These are phyloP conservation scores for Farysia itapuensis DNA, from an alignment of 1,284 basidiomycete genomes.

Conservation along the genomic window DNA sequence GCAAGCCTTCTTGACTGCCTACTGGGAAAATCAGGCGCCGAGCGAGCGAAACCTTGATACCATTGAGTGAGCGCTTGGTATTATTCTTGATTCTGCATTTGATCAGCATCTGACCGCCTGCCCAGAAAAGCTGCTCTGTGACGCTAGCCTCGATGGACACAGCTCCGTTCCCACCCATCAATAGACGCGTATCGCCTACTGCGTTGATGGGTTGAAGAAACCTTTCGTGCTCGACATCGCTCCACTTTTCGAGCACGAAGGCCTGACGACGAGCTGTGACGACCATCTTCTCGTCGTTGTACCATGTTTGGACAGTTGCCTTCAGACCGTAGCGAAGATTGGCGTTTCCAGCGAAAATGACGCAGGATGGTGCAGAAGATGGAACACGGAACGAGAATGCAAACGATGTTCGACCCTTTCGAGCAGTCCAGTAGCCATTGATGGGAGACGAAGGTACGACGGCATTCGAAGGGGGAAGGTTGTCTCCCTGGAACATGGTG, in stretches of 20 bases:
- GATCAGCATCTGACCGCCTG: slow-evolving; percentile 42
- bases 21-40: slow-evolving; percentile 50
- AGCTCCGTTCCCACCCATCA: slow-evolving; percentile 53
- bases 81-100: slow-evolving; percentile 51
- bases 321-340: slow-evolving; percentile 48
- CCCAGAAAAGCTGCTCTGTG: slow-evolving; percentile 41
- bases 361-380: slow-evolving; percentile 40
- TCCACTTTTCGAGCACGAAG: slow-evolving; percentile 50
- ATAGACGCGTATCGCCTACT: slow-evolving; percentile 49
- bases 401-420: slow-evolving; percentile 52
- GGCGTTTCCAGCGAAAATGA: slow-evolving; percentile 49
- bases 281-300: slow-evolving; percentile 43
- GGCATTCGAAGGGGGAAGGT: slow-evolving; percentile 52
- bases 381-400: slow-evolving; percentile 51
- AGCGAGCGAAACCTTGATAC: slow-evolving; percentile 45
- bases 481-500: slow-evolving; percentile 51
- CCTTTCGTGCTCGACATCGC: slow-evolving; percentile 27
- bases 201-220: slow-evolving; percentile 44
- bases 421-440: slow-evolving; percentile 50
- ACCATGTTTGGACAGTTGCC: slow-evolving; percentile 50
- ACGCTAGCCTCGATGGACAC: slow-evolving; percentile 54
- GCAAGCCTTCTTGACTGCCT: slow-evolving; percentile 27
- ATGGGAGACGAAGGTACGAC: slow-evolving; percentile 46
- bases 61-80: slow-evolving; percentile 47
- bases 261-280: slow-evolving; percentile 45